These are phyloP conservation scores for Fusarium incarnatum DNA, from an alignment of 2,329 filamentous ascomycete species.

Conservation along the genomic window DNA sequence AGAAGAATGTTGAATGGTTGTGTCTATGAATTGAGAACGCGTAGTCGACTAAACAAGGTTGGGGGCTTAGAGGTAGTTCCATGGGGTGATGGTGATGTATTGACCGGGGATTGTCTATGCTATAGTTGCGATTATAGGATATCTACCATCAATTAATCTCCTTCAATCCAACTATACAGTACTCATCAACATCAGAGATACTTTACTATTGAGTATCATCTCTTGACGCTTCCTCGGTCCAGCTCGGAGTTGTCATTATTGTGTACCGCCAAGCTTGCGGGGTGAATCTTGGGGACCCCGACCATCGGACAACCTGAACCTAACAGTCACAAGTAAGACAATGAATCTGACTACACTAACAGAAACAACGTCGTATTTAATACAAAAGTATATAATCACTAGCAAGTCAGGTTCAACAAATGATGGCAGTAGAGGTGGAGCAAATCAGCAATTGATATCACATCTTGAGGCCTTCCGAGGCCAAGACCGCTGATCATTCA, in stretches of 20 bases:
- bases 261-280: constrained; percentile 32
- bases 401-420: neutral
- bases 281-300: constrained; percentile 30
- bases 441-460: constrained; percentile 3
- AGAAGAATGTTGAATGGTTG: neutral
- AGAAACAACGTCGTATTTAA: constrained; percentile 3
- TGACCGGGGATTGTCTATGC: neutral
- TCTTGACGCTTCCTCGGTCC: constrained; percentile 1
- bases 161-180: neutral
- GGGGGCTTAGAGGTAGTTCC: constrained; percentile 7
- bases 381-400: neutral
- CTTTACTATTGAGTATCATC: neutral
- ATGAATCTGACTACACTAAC: neutral
- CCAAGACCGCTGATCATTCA: constrained; percentile 24
- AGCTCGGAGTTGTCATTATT: constrained; percentile 9
- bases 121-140: neutral
- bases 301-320: constrained; percentile 13
- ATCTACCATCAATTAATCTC: neutral
- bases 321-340: too few relatives aligned
- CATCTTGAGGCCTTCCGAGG: constrained; percentile 31
- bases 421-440: neutral
- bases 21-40: neutral
- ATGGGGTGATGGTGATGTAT: constrained; percentile 12
- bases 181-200: neutral
- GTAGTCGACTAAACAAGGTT: constrained; percentile 19